Base-by-base conservation (phyloP, 169 alveolate species). In the Plasmodium adleri region DNA sequence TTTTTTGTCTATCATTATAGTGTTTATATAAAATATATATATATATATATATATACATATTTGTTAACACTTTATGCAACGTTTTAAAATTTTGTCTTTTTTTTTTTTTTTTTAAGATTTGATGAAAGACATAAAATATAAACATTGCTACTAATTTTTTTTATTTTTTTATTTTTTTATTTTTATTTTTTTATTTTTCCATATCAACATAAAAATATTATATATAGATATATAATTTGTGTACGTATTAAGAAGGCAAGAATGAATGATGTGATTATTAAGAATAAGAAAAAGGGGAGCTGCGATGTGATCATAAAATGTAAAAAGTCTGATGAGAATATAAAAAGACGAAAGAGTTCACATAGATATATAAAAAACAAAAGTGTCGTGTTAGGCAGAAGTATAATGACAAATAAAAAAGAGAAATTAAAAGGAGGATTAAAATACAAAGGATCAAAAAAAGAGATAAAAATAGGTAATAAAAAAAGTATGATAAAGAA, bases 341-440 rank as follows among this genome's bases (percentile, higher is more conserved):
- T 70, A 47, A 70, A 70, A 49, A 70, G 52, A 50, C 45, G 52
- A 70, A 70, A 70, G 28, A 24, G 66, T 22, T 70, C 78, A 39
- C 47, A 70, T 24, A 70, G 45, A 70, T 70, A 24, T 22, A n/a
- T 70, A 22, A 70, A 70, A 49, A 70, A 43, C 45, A 47, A 50
- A 3, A 20, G 52, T 20, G 39, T 15, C 4, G 17, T 70, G 10
- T 64, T 28, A 13, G 78, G 52, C 3, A 49, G 47, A 7, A 47
- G 78, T 8, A 70, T 49, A 70, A 49, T 45, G 26, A 24, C 64
- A 47, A 70, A 24, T 15, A 70, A 45, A 1, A 70, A 70, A 1
- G 63, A 70, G 13, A 52, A 70, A 20, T 22, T 50, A 70, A 70
- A 22, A 24, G 49, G n/a, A 10, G 26, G 5, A 10, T 2, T 70